phyloP scores from a whole-genome alignment of 2,329 filamentous ascomycete genomes.

The Pseudogymnoascus sp. region DNA sequence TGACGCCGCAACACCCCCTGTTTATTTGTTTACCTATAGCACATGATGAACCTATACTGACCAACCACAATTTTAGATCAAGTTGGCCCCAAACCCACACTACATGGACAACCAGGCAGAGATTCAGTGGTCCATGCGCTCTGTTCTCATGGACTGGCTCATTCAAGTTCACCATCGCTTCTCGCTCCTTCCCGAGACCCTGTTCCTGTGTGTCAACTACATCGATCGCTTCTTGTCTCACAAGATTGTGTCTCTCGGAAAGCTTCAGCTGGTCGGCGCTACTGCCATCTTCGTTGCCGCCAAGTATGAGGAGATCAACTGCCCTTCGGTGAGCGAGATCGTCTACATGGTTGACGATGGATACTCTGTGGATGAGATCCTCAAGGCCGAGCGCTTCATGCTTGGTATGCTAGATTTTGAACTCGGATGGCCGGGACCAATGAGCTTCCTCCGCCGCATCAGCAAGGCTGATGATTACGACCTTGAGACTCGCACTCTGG shows the following conservation, averaged over 20 bases:
- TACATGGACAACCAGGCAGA: conserved; percentile 98
- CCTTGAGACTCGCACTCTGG: conserved; percentile 84
- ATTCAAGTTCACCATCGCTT: conserved; percentile 94
- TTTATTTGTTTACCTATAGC: conserved; percentile 15
- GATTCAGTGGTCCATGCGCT: conserved; percentile 98
- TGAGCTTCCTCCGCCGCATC: conserved; percentile 94
- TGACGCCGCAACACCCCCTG: conserved; percentile 12
- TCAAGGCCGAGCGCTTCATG: conserved; percentile 98
- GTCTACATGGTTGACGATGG: conserved; percentile 96
- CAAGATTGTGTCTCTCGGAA: conserved; percentile 91
- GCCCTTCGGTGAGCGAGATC: conserved; percentile 88
- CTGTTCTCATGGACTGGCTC: conserved; percentile 95
- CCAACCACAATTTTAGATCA: conserved; percentile 42
- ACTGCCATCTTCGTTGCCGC: conserved; percentile 93
- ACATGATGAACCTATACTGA: conserved; percentile 20
- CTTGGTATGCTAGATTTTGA: conserved; percentile 92
- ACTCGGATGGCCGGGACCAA: conserved; percentile 94
- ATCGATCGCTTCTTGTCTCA: conserved; percentile 91
- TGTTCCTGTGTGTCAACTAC: conserved; percentile 93
- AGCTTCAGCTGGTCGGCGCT: conserved; percentile 90
- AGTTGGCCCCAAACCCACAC: conserved; percentile 76
- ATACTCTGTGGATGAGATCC: conserved; percentile 82
- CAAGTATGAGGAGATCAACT: conserved; percentile 99
- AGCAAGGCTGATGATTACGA: conserved; percentile 99
- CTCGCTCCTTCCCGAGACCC: conserved; percentile 80